Evolutionary conservation across 768 basidiomycete genomes (phyloP), one percentile per base, ranked within the genome.

Genomic region (Kwoniella heveanensis): DNA sequence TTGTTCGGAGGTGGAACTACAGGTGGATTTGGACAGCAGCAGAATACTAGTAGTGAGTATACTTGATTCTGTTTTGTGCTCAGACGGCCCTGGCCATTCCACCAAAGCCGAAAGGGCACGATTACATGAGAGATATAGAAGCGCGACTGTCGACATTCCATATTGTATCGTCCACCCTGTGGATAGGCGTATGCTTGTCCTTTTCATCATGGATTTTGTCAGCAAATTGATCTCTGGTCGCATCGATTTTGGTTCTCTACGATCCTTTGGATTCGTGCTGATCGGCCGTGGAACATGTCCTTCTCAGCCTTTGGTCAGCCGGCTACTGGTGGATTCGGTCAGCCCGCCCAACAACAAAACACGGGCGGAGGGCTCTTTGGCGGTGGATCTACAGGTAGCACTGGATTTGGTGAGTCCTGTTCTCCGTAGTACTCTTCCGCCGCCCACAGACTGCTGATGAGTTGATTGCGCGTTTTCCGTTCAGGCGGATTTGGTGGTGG

Each of bases 401-500:
- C 64, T 1, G 53, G 50, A 21, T 64, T 64, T n/a, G 63, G 63
- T 64, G 29, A 46, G 62, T 64, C 1, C n/a, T n/a, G n/a, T n/a
- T n/a, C n/a, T n/a, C n/a, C n/a, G n/a, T n/a, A n/a, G n/a, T n/a
- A n/a, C n/a, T n/a, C n/a, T n/a, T n/a, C n/a, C n/a, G n/a, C n/a
- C n/a, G n/a, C n/a, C n/a, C n/a, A n/a, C n/a, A n/a, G n/a, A n/a
- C n/a, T n/a, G n/a, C n/a, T n/a, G n/a, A n/a, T n/a, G n/a, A n/a
- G n/a, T n/a, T n/a, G n/a, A n/a, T 32, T 44, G 39, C 39, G 39
- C 15, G 39, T 3, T 48, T n/a, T 22, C 24, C 48, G 7, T 1
- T 32, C 27, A 65, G 84, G 87, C 51, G 86, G 86, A 46, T 85
- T 84, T 29, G 82, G 84, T 57, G 81, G 85, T 29, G 81, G 81